Base-by-base conservation (phyloP, 139 green algal species). In the Gonium pectorale region DNA sequence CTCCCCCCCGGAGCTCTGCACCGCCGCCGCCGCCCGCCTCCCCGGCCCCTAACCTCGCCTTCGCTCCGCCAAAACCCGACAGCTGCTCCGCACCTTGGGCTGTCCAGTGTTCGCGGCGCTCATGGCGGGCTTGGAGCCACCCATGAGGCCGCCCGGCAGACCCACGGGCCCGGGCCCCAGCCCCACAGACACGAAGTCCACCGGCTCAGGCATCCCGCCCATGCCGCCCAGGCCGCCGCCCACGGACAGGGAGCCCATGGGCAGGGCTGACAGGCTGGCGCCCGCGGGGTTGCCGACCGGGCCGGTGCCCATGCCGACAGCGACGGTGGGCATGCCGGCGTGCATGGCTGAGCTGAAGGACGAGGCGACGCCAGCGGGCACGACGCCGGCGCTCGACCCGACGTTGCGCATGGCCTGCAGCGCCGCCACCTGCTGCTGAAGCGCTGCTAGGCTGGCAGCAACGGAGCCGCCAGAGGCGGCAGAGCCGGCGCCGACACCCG, bases 361-460 rank as follows among this genome's bases (percentile, higher is more conserved):
- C 54, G 54, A 35, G 52, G 11, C 27, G 11, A 3, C 63, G 33
- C 17, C 62, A 15, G 46, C 13, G 13, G 46, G 46, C 46, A 11
- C 46, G 13, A 54, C 11, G 46, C 46, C 46, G 3, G 59, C 54
- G 38, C 1, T 56, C 4, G 56, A n/a, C n/a, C n/a, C 40, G 0
- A 59, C n/a, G 26, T 22, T 33, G 29, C 77, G 77, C 62, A 83
- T 51, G 11, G 63, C 31, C 62, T 73, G 62, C 62, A 83, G 44
- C 31, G 77, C 60, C 60, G 77, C 77, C 27, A 83, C 77, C 43
- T 83, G 77, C n/a, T 83, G 77, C 62, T 83, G 77, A 22, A 83
- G 77, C 60, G 77, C 60, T 33, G 60, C 60, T 44, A 83, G 75
- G 40, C 35, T 83, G 77, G 60, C 62, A 7, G 56, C 74, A 21